Evolutionary conservation across 2,329 filamentous ascomycete genomes (phyloP).

Genomic region (Monilinia fructicola): DNA sequence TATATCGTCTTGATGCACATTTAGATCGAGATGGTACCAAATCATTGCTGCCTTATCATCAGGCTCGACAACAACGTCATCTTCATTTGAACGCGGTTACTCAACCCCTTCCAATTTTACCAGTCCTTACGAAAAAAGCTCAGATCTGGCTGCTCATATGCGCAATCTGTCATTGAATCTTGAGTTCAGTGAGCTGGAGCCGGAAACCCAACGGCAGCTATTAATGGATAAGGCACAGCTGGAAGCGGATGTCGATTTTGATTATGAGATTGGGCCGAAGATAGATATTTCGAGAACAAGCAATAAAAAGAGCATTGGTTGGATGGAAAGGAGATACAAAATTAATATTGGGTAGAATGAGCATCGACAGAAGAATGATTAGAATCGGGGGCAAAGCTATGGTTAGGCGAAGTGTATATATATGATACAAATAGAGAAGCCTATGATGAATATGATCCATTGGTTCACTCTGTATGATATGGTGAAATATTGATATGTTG

Average conservation of each 20-base stretch:
- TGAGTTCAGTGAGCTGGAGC: slow-evolving; percentile 5
- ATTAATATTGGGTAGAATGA: background rate
- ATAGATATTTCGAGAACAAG: slow-evolving; percentile 1
- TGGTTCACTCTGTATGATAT: background rate
- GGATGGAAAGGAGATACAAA: background rate
- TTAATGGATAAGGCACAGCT: slow-evolving; percentile 10
- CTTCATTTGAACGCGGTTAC: slow-evolving; percentile 8
- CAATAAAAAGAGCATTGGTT: background rate
- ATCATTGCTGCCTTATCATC: slow-evolving; percentile 49
- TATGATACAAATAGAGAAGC: background rate
- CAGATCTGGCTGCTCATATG: slow-evolving; percentile 8
- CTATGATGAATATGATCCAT: background rate
- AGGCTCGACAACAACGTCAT: slow-evolving; percentile 48
- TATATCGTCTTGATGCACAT: slow-evolving; percentile 53
- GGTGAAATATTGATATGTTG: background rate
- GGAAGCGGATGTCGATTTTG: slow-evolving; percentile 16
- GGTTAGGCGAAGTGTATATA: background rate
- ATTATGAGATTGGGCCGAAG: slow-evolving; percentile 15
- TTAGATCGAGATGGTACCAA: slow-evolving; percentile 44
- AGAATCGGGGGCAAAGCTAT: background rate
- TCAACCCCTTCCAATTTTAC: background rate
- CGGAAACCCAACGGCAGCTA: slow-evolving; percentile 16
- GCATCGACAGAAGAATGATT: background rate
- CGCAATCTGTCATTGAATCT: slow-evolving; percentile 14
- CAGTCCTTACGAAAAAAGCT: background rate